A percentile compares a stretch with the other conserved stretches of the same genome.
Conservation (phyloP, 2,329 filamentous ascomycete genomes). For the Neoascochyta sp. region DNA sequence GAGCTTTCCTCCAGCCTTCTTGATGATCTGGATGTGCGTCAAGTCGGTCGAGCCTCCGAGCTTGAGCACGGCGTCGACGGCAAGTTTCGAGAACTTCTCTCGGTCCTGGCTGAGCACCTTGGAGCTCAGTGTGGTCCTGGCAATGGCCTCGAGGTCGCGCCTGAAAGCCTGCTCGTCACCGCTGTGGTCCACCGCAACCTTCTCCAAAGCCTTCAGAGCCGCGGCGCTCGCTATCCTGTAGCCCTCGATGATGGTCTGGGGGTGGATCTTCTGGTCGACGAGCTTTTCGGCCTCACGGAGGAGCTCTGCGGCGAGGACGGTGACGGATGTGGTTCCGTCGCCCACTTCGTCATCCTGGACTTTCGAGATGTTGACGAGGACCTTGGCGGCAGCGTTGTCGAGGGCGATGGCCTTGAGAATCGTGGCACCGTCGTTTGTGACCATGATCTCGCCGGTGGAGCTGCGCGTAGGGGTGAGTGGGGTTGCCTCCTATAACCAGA, state of each 20-base stretch:
- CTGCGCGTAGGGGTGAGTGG: constrained; percentile 45
- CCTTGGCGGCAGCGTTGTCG: constrained; percentile 97
- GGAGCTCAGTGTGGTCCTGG: constrained; percentile 91
- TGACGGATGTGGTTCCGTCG: constrained; percentile 96
- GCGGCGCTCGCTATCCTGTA: constrained; percentile 95
- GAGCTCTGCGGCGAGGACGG: constrained; percentile 90
- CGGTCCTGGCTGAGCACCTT: constrained; percentile 95
- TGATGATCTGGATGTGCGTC: constrained; percentile 98
- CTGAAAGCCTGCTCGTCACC: constrained; percentile 78
- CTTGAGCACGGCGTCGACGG: constrained; percentile 85
- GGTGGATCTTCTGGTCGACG: constrained; percentile 97
- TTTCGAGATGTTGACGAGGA: constrained; percentile 98
- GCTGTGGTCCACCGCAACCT: constrained; percentile 85
- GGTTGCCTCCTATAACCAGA: constrained; percentile 4
- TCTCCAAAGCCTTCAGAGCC: constrained; percentile 78
- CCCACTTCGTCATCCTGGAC: constrained; percentile 98
- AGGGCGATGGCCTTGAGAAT: constrained; percentile 98
- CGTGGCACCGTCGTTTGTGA: constrained; percentile 97
- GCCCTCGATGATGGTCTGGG: constrained; percentile 98
- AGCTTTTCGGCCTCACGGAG: constrained; percentile 95
- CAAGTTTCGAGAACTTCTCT: constrained; percentile 84
- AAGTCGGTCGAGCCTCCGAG: constrained; percentile 88
- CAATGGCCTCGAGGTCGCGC: constrained; percentile 85
- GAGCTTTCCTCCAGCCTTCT: constrained; percentile 97
- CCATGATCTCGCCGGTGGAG: constrained; percentile 94